phyloP scores from a whole-genome alignment of 2,329 filamentous ascomycete genomes.

The Neonectria hederae region DNA sequence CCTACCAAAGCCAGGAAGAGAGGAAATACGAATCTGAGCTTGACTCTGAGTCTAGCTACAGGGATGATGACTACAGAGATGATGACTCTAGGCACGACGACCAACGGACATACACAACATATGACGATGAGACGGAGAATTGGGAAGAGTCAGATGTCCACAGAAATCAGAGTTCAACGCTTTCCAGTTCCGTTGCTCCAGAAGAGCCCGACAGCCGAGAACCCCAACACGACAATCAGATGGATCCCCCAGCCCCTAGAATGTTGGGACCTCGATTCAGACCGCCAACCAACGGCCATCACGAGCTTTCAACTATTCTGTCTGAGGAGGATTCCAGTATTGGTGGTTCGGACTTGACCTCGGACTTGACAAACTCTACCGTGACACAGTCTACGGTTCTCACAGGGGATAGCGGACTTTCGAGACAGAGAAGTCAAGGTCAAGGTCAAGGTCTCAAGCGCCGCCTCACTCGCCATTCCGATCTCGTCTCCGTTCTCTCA shows the following conservation, averaged over 20 bases:
- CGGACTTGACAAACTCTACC: constrained; percentile 63
- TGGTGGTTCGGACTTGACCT: constrained; percentile 60
- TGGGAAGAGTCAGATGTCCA: constrained; percentile 41
- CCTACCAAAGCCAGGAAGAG: constrained; percentile 61
- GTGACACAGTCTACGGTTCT: constrained; percentile 62
- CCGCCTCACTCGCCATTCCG: constrained; percentile 88
- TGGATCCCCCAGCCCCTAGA: constrained; percentile 35
- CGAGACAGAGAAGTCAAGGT: constrained; percentile 54
- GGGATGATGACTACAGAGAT: constrained; percentile 32
- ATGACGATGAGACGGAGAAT: constrained; percentile 38
- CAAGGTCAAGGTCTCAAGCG: constrained; percentile 70
- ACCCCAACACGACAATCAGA: constrained; percentile 27
- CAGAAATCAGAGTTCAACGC: constrained; percentile 28
- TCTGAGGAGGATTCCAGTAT: constrained; percentile 61
- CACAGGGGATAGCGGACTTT: constrained; percentile 57
- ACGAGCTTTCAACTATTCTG: constrained; percentile 67
- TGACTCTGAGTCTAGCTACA: constrained; percentile 34
- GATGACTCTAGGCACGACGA: constrained; percentile 32
- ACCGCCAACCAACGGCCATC: constrained; percentile 64
- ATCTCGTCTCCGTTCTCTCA: constrained; percentile 92
- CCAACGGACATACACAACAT: constrained; percentile 28
- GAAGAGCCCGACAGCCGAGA: constrained; percentile 31
- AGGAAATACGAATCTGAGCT: constrained; percentile 44
- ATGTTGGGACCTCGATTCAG: constrained; percentile 48
- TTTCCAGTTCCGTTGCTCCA: constrained; percentile 31